phyloP scores from a whole-genome alignment of 164 flowering plant species.

The Sedum album region DNA sequence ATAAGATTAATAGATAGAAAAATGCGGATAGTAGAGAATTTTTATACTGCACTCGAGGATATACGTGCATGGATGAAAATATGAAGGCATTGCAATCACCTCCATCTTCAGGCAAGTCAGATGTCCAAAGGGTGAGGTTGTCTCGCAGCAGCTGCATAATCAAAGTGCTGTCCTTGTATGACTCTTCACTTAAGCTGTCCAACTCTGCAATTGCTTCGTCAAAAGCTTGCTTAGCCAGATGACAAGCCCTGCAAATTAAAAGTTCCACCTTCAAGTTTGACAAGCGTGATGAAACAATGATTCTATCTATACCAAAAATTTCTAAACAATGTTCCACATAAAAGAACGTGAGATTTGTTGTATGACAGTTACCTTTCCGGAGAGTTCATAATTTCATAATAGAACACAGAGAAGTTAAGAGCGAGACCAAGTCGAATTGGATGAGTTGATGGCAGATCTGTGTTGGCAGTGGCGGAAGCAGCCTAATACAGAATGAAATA shows the following conservation, averaged over 20 bases:
- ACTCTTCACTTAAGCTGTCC: constrained; percentile 10
- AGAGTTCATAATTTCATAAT: constrained; percentile 7
- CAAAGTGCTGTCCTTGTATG: constrained; percentile 12
- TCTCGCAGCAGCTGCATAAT: constrained; percentile 31
- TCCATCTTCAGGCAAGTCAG: constrained; percentile 23
- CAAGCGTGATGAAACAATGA: not conserved
- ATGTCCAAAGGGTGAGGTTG: constrained; percentile 28
- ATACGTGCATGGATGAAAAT: not conserved
- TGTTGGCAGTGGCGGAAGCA: constrained; percentile 11
- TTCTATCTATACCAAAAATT: not conserved
- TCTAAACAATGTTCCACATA: not conserved
- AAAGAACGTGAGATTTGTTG: not conserved
- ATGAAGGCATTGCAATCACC: constrained; percentile 1
- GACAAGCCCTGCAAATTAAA: constrained; percentile 10
- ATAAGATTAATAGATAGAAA: no score
- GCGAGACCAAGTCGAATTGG: constrained; percentile 16
- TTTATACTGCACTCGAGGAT: no score
- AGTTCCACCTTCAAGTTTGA: not conserved
- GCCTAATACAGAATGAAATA: not conserved
- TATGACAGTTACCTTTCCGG: constrained; percentile 1
- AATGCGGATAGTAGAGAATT: no score
- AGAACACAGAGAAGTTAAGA: constrained; percentile 9
- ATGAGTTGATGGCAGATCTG: constrained; percentile 14
- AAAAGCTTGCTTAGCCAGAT: constrained; percentile 10
- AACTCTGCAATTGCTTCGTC: constrained; percentile 14